These are phyloP conservation scores for Aspergillus alliaceus DNA, from an alignment of 2,329 filamentous ascomycete genomes.

Conservation along the genomic window DNA sequence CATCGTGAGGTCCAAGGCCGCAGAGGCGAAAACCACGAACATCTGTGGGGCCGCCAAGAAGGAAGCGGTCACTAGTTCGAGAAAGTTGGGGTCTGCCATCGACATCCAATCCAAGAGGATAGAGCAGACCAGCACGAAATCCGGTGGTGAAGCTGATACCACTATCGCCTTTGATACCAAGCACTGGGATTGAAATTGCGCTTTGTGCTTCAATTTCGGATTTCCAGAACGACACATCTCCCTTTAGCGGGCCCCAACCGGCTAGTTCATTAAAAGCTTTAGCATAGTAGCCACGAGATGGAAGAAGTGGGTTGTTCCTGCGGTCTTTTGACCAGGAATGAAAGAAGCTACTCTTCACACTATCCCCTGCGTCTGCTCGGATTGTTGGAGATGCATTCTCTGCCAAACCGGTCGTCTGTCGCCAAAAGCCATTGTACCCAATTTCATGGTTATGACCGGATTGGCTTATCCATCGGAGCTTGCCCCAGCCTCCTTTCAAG, in stretches of 20 bases:
- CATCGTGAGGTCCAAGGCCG: slow-evolving; percentile 85
- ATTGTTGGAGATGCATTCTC: slow-evolving; percentile 77
- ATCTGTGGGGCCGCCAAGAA: slow-evolving; percentile 90
- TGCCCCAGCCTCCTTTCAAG: slow-evolving; percentile 73
- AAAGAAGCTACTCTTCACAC: slow-evolving; percentile 81
- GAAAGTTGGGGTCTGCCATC: slow-evolving; percentile 61
- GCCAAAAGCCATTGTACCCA: slow-evolving; percentile 79
- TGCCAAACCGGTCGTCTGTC: slow-evolving; percentile 79
- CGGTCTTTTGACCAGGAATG: slow-evolving; percentile 79
- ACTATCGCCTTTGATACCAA: slow-evolving; percentile 66
- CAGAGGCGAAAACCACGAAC: slow-evolving; percentile 90
- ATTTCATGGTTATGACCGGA: slow-evolving; percentile 72
- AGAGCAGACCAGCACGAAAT: slow-evolving; percentile 77
- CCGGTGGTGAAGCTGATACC: slow-evolving; percentile 82
- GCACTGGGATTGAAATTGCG: slow-evolving; percentile 71
- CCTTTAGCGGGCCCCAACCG: slow-evolving; percentile 76
- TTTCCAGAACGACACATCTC: slow-evolving; percentile 93
- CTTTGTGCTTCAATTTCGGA: slow-evolving; percentile 80
- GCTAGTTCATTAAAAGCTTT: slow-evolving; percentile 81
- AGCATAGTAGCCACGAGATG: slow-evolving; percentile 76
- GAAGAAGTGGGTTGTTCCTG: slow-evolving; percentile 81
- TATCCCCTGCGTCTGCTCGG: slow-evolving; percentile 82
- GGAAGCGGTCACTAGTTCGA: slow-evolving; percentile 90
- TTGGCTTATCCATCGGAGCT: slow-evolving; percentile 70
- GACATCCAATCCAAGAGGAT: slow-evolving; percentile 69